Percentiles rank a stretch among this genome's conserved stretches.
phyloP scores from a whole-genome alignment of 345 rosid species.

The Eucalyptus erythrocorys region DNA sequence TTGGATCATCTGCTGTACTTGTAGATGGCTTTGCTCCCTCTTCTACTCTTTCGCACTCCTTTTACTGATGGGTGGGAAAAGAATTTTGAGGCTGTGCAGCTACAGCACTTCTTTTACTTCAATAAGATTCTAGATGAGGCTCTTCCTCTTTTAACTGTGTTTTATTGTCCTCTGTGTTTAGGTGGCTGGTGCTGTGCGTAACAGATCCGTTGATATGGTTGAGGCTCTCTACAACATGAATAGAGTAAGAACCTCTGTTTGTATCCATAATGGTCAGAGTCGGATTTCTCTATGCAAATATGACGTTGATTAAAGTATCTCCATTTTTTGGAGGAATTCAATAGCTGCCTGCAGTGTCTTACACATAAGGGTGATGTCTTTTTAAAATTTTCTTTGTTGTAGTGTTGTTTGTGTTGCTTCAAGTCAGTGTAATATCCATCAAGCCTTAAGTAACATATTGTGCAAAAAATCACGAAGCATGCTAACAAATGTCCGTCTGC shows the following conservation, averaged over 20 bases:
- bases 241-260: not conserved
- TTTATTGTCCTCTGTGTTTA: not conserved
- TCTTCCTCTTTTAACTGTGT: not conserved
- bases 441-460: not conserved
- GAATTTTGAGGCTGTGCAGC: not conserved
- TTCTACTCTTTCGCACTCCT: not conserved
- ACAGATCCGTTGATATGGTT: constrained; percentile 77
- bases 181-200: constrained; percentile 62
- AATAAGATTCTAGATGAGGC: not conserved
- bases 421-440: not conserved
- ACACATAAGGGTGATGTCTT: not conserved
- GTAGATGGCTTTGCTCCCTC: not conserved
- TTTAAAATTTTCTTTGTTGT: not conserved
- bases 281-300: not conserved
- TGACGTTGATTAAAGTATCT: not conserved
- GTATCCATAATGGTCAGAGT: not conserved
- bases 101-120: not conserved
- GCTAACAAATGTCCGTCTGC: not conserved
- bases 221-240: constrained; percentile 90
- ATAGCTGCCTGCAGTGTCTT: not conserved
- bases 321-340: not conserved
- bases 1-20: not conserved
- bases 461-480: not conserved
- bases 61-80: not conserved
- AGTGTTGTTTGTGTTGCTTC: not conserved